Evolutionary conservation across 306 rosid species (phyloP), one percentile per base, ranked within the genome.

Genomic region (Myrica gale): DNA sequence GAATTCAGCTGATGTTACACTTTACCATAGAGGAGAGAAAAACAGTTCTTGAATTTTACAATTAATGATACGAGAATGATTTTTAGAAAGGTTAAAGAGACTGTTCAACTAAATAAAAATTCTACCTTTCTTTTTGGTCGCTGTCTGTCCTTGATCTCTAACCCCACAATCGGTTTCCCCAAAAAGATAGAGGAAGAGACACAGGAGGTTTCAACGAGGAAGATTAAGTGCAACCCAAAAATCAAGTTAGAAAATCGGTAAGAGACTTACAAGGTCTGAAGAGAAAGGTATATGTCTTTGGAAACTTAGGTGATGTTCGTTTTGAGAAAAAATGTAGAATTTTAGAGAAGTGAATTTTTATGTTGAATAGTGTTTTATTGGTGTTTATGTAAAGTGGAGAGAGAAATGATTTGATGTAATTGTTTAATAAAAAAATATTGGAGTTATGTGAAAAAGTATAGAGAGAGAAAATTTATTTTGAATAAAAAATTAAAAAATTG

Each of bases 151-250:
- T 65, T 58, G 79, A 82, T 75, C 73, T 83, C 68, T 9, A 87
- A 74, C 89, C 96, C 93, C 85, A 84, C 93, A 86, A 68, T 53
- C 81, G 83, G 81, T 84, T 87, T 87, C 26, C 81, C 8, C 65
- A 72, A 26, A 71, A 70, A 74, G 82, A 83, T 66, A 47, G 39
- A n/a, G 63, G 54, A 58, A 6, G 60, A 37, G 48, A 57, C 8
- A 61, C 19, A 61, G 52, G 77, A 76, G 74, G 61, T 51, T 75
- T 67, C 57, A 20, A 71, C 7, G 9, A 53, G 75, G 75, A 74
- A 84, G 70, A 23, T 80, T 71, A 76, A 76, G 72, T 62, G 74
- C 85, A 54, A 50, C 46, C 79, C 53, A 37, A 63, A 58, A 55
- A 47, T 69, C 37, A 13, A 26, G 43, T 12, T 26, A 1, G 41